Conservation (phyloP, 257 asterid genomes). For the Gardenia jasminoides region DNA sequence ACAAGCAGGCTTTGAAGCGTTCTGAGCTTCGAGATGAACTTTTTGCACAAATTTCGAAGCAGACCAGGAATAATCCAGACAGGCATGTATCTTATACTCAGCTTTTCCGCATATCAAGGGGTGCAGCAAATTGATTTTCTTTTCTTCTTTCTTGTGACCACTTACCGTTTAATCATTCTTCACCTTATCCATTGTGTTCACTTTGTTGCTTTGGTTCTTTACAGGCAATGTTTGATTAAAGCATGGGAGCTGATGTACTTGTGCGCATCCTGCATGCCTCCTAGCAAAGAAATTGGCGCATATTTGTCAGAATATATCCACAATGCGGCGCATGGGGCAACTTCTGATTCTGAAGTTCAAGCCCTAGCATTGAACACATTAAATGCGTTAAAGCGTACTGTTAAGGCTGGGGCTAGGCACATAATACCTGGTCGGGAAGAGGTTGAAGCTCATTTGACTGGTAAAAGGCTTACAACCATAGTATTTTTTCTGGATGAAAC, state of each 20-base stretch:
- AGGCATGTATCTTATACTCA: conserved; percentile 39
- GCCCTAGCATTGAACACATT: conserved; percentile 74
- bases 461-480: conserved; percentile 90
- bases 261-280: conserved; percentile 97
- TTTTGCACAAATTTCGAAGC: conserved; percentile 87
- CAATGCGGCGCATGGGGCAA: conserved; percentile 61
- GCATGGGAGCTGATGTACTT: conserved; percentile 97
- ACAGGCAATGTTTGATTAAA: conserved; percentile 67
- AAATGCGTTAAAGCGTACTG: conserved; percentile 84
- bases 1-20: conserved; percentile 86
- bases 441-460: conserved; percentile 89
- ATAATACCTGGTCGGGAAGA: conserved; percentile 90
- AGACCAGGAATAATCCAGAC: conserved; percentile 89
- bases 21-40: conserved; percentile 97
- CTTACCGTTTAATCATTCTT: conserved; percentile 13
- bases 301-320: conserved; percentile 84
- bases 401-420: conserved; percentile 95
- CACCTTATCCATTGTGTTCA: conserved; percentile 10
- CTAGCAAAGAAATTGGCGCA: conserved; percentile 93
- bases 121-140: conserved; percentile 4
- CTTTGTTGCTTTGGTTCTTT: conserved; percentile 7
- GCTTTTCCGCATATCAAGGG: conserved; percentile 7
- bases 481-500: conserved; percentile 98
- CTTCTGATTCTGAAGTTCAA: conserved; percentile 82
- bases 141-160: background rate